Evolutionary conservation across 805 yeast species (phyloP).

Genomic region (Pichia paraexigua): DNA sequence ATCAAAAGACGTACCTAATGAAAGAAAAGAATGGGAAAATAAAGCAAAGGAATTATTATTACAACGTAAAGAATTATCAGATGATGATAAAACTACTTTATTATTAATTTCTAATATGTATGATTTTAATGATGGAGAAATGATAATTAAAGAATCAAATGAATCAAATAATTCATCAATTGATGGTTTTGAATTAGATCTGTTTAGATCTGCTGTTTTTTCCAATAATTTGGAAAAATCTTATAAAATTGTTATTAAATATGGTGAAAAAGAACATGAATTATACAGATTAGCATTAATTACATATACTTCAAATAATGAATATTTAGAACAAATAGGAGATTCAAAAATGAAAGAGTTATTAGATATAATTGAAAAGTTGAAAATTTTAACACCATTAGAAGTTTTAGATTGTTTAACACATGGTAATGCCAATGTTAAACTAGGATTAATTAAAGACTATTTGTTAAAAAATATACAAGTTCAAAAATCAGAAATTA

Average conservation of each 20-base stretch:
- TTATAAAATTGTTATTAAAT: conserved; percentile 45
- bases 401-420: conserved; percentile 43
- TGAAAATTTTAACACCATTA: conserved; percentile 56
- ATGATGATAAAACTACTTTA: conserved; percentile 49
- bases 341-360: conserved; percentile 41
- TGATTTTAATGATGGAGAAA: conserved; percentile 44
- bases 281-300: conserved; percentile 59
- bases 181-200: conserved; percentile 43
- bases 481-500: conserved; percentile 53
- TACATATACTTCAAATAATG: conserved; percentile 50
- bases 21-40: conserved; percentile 42
- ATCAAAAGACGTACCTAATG: conserved; percentile 26
- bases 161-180: conserved; percentile 16
- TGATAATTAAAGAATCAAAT: conserved; percentile 27
- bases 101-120: conserved; percentile 51
- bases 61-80: conserved; percentile 31
- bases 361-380: conserved; percentile 43
- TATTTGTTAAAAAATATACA: conserved; percentile 56
- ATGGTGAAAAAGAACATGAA: conserved; percentile 57
- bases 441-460: conserved; percentile 57
- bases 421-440: conserved; percentile 43
- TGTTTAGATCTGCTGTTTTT: conserved; percentile 59
- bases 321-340: conserved; percentile 44
- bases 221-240: conserved; percentile 51
- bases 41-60: conserved; percentile 54